Evolutionary conservation across 75 land plant species (phyloP).

Genomic region (Ceratopteris richardii): DNA sequence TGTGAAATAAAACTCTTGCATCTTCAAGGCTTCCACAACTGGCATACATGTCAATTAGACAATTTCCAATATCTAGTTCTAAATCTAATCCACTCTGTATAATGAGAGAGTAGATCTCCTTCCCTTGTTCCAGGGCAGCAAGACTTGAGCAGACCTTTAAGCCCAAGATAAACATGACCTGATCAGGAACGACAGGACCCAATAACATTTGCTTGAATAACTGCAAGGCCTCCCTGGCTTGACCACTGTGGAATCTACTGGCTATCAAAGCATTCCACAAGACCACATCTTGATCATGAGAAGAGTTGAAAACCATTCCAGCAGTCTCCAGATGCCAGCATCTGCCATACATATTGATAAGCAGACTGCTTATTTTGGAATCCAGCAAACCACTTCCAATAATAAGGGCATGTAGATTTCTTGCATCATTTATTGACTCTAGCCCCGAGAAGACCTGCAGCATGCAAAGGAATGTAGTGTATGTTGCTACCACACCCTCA

Average conservation of each 20-base stretch:
- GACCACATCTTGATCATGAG: constrained; percentile 17
- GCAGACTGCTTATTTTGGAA: constrained; percentile 25
- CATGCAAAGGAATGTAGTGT: background rate
- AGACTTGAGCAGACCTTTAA: constrained; percentile 24
- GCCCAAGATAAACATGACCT: constrained; percentile 23
- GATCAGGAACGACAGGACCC: constrained; percentile 17
- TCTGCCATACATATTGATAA: constrained; percentile 41
- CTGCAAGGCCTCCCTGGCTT: constrained; percentile 16
- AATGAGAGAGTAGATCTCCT: constrained; percentile 32
- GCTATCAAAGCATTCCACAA: constrained; percentile 36
- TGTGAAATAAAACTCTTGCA: constrained; percentile 32
- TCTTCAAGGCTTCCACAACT: constrained; percentile 28
- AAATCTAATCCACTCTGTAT: constrained; percentile 24
- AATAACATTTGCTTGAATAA: constrained; percentile 26
- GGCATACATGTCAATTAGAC: constrained; percentile 43
- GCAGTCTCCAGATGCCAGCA: constrained; percentile 32
- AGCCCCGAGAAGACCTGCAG: background rate
- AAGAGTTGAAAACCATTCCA: constrained; percentile 14
- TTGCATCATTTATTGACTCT: constrained; percentile 10
- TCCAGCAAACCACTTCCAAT: constrained; percentile 23
- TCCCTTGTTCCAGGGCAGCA: constrained; percentile 20
- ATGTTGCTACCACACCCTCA: background rate
- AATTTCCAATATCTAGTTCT: constrained; percentile 33
- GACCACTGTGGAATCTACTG: constrained; percentile 15
- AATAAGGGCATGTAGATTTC: constrained; percentile 30